A percentile compares a stretch with the other conserved stretches of the same genome.
These are phyloP conservation scores for Coemansia sp. DNA, from an alignment of 192 early-diverging fungal species.

Conservation along the genomic window DNA sequence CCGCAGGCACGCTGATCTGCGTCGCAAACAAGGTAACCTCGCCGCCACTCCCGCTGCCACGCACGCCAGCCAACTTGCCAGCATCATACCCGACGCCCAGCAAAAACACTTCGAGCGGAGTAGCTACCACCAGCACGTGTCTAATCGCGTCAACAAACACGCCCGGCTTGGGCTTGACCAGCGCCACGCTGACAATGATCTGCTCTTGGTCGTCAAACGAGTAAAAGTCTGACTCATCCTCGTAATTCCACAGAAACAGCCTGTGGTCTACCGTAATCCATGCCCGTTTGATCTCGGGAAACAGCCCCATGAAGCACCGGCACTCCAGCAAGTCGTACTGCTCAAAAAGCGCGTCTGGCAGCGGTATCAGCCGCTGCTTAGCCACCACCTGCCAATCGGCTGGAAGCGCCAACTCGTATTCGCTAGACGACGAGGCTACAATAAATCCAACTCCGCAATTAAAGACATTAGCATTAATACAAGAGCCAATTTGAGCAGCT, in stretches of 20 bases:
- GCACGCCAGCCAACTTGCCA: constrained; percentile 17
- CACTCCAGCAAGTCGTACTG: constrained; percentile 72
- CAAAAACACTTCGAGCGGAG: constrained; percentile 78
- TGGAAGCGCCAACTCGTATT: constrained; percentile 50
- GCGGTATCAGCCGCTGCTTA: constrained; percentile 62
- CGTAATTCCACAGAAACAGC: constrained; percentile 91
- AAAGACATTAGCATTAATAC: background rate
- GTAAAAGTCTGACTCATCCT: constrained; percentile 67
- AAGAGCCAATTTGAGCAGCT: background rate
- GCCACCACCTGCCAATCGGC: constrained; percentile 57
- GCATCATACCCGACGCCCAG: constrained; percentile 66
- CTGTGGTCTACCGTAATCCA: constrained; percentile 91
- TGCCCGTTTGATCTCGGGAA: constrained; percentile 83
- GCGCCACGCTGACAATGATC: constrained; percentile 79
- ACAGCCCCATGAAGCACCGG: constrained; percentile 85
- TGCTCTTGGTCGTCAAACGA: constrained; percentile 86
- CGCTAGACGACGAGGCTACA: constrained; percentile 56
- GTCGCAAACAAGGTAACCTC: constrained; percentile 75
- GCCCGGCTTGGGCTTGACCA: constrained; percentile 73
- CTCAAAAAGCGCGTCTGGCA: constrained; percentile 77
- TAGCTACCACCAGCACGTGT: constrained; percentile 84
- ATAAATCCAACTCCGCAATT: background rate
- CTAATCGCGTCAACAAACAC: constrained; percentile 82
- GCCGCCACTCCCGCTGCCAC: constrained; percentile 25
- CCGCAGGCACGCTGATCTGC: constrained; percentile 74